Percentiles rank a stretch among this genome's conserved stretches.
Evolutionary conservation across 345 rosid species (phyloP).

Genomic region (Linum lewisii): DNA sequence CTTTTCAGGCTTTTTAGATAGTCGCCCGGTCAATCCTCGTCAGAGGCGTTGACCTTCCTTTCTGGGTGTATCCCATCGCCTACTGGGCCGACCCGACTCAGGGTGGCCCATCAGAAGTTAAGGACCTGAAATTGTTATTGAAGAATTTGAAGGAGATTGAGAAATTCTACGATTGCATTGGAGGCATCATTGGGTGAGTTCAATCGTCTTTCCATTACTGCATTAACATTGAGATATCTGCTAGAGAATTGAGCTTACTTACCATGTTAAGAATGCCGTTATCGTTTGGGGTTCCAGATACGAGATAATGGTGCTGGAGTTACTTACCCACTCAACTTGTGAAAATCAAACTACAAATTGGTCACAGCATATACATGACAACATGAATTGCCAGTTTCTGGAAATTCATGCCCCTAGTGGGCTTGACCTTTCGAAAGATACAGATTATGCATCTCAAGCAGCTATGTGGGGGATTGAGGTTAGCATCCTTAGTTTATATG

Average conservation of each 20-base stretch:
- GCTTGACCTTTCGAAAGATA: constrained; percentile 59
- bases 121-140: constrained; percentile 43
- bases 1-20: too few relatives aligned
- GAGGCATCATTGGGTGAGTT: constrained; percentile 80
- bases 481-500: constrained; percentile 17
- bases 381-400: constrained; percentile 45
- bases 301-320: constrained; percentile 76
- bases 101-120: too few relatives aligned
- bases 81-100: too few relatives aligned
- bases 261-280: background rate
- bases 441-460: constrained; percentile 77
- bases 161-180: constrained; percentile 76
- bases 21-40: too few relatives aligned
- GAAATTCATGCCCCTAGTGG: constrained; percentile 69
- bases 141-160: constrained; percentile 54
- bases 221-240: background rate
- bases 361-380: constrained; percentile 32
- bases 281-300: constrained; percentile 37
- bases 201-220: background rate
- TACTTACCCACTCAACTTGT: constrained; percentile 45
- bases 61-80: too few relatives aligned
- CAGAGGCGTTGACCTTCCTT: too few relatives aligned
- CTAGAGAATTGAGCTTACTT: background rate
- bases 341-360: constrained; percentile 33
- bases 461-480: constrained; percentile 96